phyloP scores from a whole-genome alignment of 1,139 yeast genomes.

The Candida sp. region DNA sequence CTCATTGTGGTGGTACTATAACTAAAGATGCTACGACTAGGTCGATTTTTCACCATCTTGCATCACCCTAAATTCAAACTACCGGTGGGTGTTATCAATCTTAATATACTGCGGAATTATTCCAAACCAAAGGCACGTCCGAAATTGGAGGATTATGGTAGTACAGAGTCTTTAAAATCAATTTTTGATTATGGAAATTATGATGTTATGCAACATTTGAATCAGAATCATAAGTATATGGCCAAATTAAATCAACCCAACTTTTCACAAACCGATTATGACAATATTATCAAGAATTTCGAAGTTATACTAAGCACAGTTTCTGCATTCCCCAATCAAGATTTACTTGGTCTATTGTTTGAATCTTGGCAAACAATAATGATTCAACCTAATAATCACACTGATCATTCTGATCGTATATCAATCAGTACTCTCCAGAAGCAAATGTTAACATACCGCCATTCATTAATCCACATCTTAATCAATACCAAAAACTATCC shows the following conservation, averaged over 20 bases:
- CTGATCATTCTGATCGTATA: neutral
- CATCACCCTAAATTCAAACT: neutral
- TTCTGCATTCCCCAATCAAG: slow-evolving; percentile 13
- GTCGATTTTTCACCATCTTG: neutral
- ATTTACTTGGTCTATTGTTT: slow-evolving; percentile 14
- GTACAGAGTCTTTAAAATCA: neutral
- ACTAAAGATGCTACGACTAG: slow-evolving; percentile 2
- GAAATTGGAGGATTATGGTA: slow-evolving; percentile 1
- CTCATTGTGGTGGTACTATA: neutral
- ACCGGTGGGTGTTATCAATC: neutral
- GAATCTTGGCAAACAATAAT: slow-evolving; percentile 18
- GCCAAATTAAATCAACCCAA: neutral
- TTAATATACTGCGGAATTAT: neutral
- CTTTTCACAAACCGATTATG: neutral
- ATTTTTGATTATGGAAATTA: neutral
- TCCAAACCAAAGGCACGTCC: neutral
- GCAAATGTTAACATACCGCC: slow-evolving; percentile 13
- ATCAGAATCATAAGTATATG: slow-evolving; percentile 11
- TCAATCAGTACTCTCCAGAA: slow-evolving; percentile 12
- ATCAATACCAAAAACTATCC: slow-evolving; percentile 18
- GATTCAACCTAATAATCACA: slow-evolving; percentile 3
- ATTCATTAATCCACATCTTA: slow-evolving; percentile 16
- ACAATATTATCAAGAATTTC: slow-evolving; percentile 12
- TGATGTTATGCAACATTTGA: slow-evolving; percentile 11
- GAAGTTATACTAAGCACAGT: slow-evolving; percentile 14